Conservation (phyloP, 2,329 filamentous ascomycete genomes). For the Botrytis pseudocinerea region DNA sequence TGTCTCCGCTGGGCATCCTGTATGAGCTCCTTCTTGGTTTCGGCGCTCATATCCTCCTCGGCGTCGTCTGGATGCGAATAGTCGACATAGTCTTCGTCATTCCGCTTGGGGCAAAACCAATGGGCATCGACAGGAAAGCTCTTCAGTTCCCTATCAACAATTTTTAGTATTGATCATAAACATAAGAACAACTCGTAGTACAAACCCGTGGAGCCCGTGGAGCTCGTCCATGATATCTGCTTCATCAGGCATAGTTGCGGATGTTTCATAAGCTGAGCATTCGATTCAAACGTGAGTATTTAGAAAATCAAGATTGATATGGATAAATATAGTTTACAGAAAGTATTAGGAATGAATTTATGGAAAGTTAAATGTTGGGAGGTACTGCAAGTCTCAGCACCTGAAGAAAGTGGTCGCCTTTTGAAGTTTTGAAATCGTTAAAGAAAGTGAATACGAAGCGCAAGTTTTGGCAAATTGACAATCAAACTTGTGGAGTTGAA, state of each 20-base stretch:
- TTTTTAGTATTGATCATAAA: slow-evolving; percentile 20
- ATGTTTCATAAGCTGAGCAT: slow-evolving; percentile 28
- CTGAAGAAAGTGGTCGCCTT: not conserved
- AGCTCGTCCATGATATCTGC: slow-evolving; percentile 40
- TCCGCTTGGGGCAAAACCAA: slow-evolving; percentile 66
- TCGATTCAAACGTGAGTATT: not conserved
- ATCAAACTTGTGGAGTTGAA: not conserved
- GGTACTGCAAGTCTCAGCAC: slow-evolving; percentile 6
- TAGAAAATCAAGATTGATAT: not conserved
- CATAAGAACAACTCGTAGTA: not conserved
- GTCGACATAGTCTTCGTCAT: slow-evolving; percentile 62
- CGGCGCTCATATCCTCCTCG: slow-evolving; percentile 50
- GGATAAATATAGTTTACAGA: slow-evolving; percentile 6
- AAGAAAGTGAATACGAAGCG: slow-evolving; percentile 4
- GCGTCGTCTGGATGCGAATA: slow-evolving; percentile 58
- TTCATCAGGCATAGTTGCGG: slow-evolving; percentile 33
- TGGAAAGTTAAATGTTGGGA: not conserved
- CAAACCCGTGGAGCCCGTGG: slow-evolving; percentile 37
- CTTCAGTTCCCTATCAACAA: slow-evolving; percentile 35
- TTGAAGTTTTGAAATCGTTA: not conserved
- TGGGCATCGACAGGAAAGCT: slow-evolving; percentile 50
- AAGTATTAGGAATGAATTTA: not conserved
- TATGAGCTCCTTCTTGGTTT: slow-evolving; percentile 56
- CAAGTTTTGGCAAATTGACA: not conserved
- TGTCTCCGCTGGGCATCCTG: slow-evolving; percentile 56